Evolutionary conservation across 2,329 filamentous ascomycete species (phyloP), one percentile per base, ranked within the genome.

Genomic region (Trichocomaceae sp.): DNA sequence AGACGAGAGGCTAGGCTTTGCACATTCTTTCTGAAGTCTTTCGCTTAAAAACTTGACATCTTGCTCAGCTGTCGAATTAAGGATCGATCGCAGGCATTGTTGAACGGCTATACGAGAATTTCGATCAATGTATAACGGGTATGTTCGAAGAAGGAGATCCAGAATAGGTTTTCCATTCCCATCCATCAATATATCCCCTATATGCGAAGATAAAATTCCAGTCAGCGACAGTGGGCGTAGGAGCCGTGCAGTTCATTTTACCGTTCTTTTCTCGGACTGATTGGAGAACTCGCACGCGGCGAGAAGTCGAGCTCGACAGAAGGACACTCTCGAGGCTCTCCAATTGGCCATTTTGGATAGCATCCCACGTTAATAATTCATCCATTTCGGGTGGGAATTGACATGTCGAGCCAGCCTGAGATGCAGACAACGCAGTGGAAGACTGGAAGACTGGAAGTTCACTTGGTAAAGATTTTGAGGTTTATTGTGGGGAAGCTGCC

Each of bases 121-220:
- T 64, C 91, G 84, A 73, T 99, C 93, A 71, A 84, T 76, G 72
- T 97, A 99, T 63, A 87, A 83, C 58, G 88, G 83, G 67, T 96
- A 90, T 50, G 91, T 96, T 68, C 84, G 83, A 74, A 97, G 92
- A 31, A 99, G 82, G 33, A 90, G 76, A 58, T 83, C 80, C 59
- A 95, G 75, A 51, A 93, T 70, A 69, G 72, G 62, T 58, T 66
- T 63, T 49, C 64, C 64, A 49, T 60, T 56, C 61, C 69, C 60
- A 41, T 63, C 61, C 29, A 66, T 61, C 48, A 74, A 44, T 53
- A 71, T 63, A 47, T 64, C 61, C 35, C 61, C 72, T 74, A 54
- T 35, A 31, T 39, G 29, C 2, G 54, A 29, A 52, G 50, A 64
- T 41, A 64, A 59, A 57, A 4, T 55, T 46, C 35, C 42, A 22